A percentile compares a stretch with the other conserved stretches of the same genome.
Evolutionary conservation across 495 filamentous ascomycete genomes (phyloP).

Genomic region (Aspergillus asperescens): DNA sequence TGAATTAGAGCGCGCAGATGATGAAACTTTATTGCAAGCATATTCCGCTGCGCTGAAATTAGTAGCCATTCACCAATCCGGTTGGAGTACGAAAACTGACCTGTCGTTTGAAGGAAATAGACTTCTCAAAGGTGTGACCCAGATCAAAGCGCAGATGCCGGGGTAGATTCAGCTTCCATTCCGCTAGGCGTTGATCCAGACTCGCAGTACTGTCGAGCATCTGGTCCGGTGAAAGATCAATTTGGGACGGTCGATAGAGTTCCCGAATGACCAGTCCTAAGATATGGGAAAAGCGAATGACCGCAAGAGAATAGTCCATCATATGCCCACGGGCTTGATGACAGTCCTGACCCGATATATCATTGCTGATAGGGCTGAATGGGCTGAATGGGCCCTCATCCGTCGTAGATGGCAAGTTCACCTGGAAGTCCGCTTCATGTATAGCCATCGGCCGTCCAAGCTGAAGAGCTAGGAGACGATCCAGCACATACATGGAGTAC

Average conservation of each 20-base stretch:
- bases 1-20: no score
- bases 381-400: neutral
- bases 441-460: neutral
- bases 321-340: neutral
- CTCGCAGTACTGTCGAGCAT: neutral
- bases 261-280: neutral
- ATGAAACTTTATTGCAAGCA: no score
- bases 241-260: neutral
- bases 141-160: neutral
- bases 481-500: neutral
- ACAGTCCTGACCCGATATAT: neutral
- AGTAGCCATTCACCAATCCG: no score
- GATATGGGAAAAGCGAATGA: neutral
- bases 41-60: no score
- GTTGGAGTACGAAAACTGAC: neutral
- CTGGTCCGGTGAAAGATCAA: neutral
- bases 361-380: no score
- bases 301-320: neutral
- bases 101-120: neutral
- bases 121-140: neutral
- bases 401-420: neutral
- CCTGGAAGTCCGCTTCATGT: neutral
- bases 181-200: neutral
- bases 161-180: neutral
- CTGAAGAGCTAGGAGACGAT: neutral